Conservation (phyloP, 2,329 filamentous ascomycete species). For the Hymenoscyphus fraxineus region DNA sequence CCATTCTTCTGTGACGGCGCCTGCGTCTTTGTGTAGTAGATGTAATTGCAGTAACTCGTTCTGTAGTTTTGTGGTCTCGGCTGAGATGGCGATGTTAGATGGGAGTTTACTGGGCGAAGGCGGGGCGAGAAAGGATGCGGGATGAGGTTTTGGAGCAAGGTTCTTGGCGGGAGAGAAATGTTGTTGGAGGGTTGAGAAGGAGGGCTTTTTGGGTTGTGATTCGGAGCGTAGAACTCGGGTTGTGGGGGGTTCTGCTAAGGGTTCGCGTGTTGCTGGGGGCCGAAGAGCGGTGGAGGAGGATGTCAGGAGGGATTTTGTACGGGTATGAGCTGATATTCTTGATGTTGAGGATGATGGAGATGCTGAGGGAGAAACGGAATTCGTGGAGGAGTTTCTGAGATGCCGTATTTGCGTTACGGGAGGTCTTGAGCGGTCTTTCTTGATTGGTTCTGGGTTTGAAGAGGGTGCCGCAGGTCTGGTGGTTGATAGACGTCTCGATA, state of each 20-base stretch:
- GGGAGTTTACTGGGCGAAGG: constrained; percentile 60
- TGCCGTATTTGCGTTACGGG: constrained; percentile 28
- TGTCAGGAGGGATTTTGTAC: constrained; percentile 27
- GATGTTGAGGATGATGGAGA: constrained; percentile 3
- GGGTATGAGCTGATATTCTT: constrained; percentile 23
- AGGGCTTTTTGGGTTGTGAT: constrained; percentile 25
- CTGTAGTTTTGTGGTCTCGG: constrained; percentile 56
- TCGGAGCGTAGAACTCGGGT: constrained; percentile 19
- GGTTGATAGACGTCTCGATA: constrained; percentile 27
- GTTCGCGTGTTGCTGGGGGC: constrained; percentile 21
- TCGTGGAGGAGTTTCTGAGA: constrained; percentile 28
- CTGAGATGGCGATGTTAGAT: constrained; percentile 55
- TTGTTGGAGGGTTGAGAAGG: constrained; percentile 61
- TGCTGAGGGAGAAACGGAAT: constrained; percentile 13
- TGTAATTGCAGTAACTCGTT: constrained; percentile 64
- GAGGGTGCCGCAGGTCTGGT: constrained; percentile 12
- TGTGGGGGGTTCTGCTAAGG: constrained; percentile 16
- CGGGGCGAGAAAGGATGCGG: constrained; percentile 53
- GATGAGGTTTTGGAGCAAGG: constrained; percentile 58
- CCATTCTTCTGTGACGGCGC: constrained; percentile 47
- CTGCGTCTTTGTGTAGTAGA: constrained; percentile 56
- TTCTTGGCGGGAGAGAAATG: constrained; percentile 64
- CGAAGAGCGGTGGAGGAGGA: constrained; percentile 20
- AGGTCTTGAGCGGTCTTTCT: constrained; percentile 31
- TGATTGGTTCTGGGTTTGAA: constrained; percentile 22